Evolutionary conservation across 495 filamentous ascomycete species (phyloP).

Genomic region (Neurospora tetrasperma): DNA sequence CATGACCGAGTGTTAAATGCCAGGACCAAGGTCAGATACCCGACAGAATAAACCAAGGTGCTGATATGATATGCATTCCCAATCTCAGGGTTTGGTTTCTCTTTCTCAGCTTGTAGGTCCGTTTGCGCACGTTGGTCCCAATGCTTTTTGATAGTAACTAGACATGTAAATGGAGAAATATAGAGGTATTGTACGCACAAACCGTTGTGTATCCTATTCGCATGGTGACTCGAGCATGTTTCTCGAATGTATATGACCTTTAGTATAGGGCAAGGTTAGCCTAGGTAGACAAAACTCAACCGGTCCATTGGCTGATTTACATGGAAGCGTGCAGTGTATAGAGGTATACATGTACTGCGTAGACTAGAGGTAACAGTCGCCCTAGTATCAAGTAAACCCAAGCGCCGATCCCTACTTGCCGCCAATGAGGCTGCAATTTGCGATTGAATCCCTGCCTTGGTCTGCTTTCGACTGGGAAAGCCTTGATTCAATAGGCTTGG

Average conservation of each 20-base stretch:
- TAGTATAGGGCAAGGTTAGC: background rate
- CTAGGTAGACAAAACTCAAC: background rate
- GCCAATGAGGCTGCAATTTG: background rate
- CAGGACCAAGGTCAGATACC: background rate
- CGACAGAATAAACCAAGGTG: background rate
- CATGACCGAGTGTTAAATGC: too few species aligned
- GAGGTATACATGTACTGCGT: too few species aligned
- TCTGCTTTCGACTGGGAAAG: background rate
- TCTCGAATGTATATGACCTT: background rate
- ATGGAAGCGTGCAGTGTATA: too few species aligned
- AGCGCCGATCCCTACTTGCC: background rate
- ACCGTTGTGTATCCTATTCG: background rate
- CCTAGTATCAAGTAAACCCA: background rate
- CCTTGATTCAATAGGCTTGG: background rate
- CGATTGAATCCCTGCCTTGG: background rate
- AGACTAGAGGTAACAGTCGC: background rate
- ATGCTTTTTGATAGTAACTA: background rate
- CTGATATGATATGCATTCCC: conserved; percentile 3
- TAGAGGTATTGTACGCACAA: background rate
- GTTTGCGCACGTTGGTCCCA: background rate
- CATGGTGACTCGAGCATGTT: background rate
- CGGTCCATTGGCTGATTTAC: background rate
- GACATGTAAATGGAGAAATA: background rate
- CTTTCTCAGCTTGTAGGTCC: background rate
- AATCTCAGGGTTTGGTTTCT: conserved; percentile 12